Base-by-base conservation (phyloP, 2,329 filamentous ascomycete species). In the Aspergillus amoenus region DNA sequence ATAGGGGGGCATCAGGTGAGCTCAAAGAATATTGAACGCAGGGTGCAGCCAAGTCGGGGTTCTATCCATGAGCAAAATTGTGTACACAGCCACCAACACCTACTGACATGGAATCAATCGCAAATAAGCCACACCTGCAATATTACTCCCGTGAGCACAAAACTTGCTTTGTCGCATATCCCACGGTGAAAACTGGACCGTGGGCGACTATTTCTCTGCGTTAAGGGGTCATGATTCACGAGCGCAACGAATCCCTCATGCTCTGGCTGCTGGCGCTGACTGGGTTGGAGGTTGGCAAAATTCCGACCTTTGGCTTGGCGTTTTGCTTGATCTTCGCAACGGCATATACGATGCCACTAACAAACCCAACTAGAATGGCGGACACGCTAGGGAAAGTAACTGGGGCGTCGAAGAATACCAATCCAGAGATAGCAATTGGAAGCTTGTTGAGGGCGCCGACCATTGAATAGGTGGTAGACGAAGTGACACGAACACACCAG, bases 401-500 rank as follows among this genome's bases (percentile, higher is more conserved):
- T 0, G 94, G 93, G 0, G 93, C 93, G 61, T 94, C 86, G 78
- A 99, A 99, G 83, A 99, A 99, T 68, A 99, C 78, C 41, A 99
- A 84, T 27, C 94, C 94, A 62, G 89, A 93, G 64, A 99, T 76
- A 55, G 94, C 94, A 66, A 99, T 93, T 42, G 94, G 94, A 32
- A 99, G 87, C 82, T 99, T 99, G 84, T 99, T 99, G 69, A 99
- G 82, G 17, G 93, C 91, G 61, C 94, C 94, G 56, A 97, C 94
- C 93, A 99, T 97, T 30, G 91, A 96, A 81, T 97, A 99, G 2
- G 94, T 99, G 8, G 94, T 99, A 17, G 93, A 97, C 0, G 93
- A 96, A 7, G 94, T 97, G 63, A 96, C 90, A 65, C 94, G 93
- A 63, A 99, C 95, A 73, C 94, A 97, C 94, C 94, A 99, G 39